A percentile compares a stretch with the other conserved stretches of the same genome.
These are phyloP conservation scores for Sphaceloma murrayae DNA, from an alignment of 2,329 filamentous ascomycete species.

Conservation along the genomic window DNA sequence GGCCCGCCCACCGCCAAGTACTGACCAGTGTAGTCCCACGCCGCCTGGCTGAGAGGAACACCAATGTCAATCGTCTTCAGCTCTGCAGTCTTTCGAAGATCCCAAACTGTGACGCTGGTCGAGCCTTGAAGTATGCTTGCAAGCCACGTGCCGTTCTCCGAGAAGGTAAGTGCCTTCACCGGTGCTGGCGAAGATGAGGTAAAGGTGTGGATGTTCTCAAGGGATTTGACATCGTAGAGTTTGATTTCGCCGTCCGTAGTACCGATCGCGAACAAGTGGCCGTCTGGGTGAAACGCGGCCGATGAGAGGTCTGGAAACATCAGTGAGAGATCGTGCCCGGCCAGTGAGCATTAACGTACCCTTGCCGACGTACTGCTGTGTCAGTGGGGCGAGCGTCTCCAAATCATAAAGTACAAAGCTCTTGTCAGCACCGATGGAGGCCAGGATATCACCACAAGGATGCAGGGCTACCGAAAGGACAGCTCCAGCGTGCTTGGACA, in stretches of 20 bases:
- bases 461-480: constrained; percentile 71
- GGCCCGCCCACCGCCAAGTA: constrained; percentile 76
- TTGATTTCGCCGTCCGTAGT: constrained; percentile 72
- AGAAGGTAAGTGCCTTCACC: constrained; percentile 71
- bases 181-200: constrained; percentile 40
- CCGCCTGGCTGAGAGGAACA: constrained; percentile 62
- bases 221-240: constrained; percentile 77
- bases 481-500: constrained; percentile 74
- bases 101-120: constrained; percentile 75
- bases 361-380: constrained; percentile 69
- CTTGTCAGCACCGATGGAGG: constrained; percentile 84
- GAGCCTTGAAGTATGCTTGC: constrained; percentile 71
- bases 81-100: constrained; percentile 74
- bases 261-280: constrained; percentile 83
- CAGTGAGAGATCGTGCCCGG: too few species aligned
- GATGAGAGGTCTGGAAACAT: constrained; percentile 55
- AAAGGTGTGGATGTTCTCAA: constrained; percentile 68
- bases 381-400: constrained; percentile 54
- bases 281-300: constrained; percentile 87
- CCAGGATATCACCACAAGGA: constrained; percentile 71
- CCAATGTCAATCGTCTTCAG: constrained; percentile 83
- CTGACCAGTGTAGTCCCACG: constrained; percentile 93
- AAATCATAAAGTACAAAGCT: constrained; percentile 87
- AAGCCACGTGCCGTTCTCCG: constrained; percentile 95
- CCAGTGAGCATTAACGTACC: too few species aligned